phyloP scores from a whole-genome alignment of 192 early-diverging fungal species.

The Coemansia guatemalensis region DNA sequence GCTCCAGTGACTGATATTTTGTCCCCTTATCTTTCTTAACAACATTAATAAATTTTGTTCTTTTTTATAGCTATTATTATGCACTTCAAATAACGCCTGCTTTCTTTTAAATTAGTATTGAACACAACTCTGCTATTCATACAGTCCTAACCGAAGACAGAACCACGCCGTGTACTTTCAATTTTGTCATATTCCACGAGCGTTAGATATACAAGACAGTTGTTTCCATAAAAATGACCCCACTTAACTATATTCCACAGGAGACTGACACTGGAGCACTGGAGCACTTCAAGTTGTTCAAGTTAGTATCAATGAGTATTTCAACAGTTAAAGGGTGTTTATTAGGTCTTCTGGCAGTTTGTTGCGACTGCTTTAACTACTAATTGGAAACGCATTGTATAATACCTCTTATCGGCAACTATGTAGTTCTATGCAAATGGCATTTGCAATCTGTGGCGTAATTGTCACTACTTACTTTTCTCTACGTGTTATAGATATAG shows the following conservation, averaged over 20 bases:
- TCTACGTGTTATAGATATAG: slow-evolving; percentile 33
- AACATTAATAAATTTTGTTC: no score
- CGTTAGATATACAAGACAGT: neutral
- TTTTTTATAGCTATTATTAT: no score
- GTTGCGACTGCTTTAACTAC: neutral
- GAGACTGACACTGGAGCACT: slow-evolving; percentile 16
- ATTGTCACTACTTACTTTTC: slow-evolving; percentile 35
- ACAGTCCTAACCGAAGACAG: no score
- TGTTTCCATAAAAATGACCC: slow-evolving; percentile 18
- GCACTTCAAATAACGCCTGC: no score
- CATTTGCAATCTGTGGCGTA: slow-evolving; percentile 22
- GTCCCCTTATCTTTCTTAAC: no score
- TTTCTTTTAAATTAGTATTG: no score
- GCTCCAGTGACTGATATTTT: no score
- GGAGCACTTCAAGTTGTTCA: slow-evolving; percentile 33
- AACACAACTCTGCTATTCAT: no score
- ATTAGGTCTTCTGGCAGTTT: neutral
- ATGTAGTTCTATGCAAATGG: slow-evolving; percentile 50
- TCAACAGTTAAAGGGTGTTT: neutral
- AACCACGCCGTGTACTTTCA: no score
- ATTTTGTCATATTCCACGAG: no score
- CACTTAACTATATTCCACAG: slow-evolving; percentile 30
- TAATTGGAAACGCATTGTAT: neutral
- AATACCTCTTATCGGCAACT: neutral
- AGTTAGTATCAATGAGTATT: slow-evolving; percentile 15